phyloP scores from a whole-genome alignment of 2,329 filamentous ascomycete species.

The Phoma sp. region DNA sequence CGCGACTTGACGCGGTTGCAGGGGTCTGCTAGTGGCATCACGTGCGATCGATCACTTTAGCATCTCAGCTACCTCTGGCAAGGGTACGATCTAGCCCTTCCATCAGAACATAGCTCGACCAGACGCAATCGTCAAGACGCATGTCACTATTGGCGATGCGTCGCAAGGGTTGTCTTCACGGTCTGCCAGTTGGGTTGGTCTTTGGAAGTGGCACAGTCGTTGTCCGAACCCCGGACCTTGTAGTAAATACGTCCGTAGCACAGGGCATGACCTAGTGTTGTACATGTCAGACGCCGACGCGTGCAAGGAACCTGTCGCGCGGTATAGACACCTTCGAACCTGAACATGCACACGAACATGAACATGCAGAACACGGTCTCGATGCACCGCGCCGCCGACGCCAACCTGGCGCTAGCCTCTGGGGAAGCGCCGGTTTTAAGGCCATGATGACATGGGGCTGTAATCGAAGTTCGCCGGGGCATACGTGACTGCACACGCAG shows the following conservation, averaged over 20 bases:
- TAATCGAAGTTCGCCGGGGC: neutral
- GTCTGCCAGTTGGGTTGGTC: neutral
- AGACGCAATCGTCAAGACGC: neutral
- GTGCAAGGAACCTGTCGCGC: neutral
- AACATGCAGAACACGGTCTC: neutral
- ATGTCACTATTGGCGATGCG: neutral
- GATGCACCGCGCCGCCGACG: neutral
- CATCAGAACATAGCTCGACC: neutral
- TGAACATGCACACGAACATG: neutral
- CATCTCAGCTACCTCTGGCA: neutral
- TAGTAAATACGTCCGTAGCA: neutral
- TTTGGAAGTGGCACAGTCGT: neutral
- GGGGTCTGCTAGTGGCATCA: conserved; percentile 21
- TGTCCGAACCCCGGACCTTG: neutral
- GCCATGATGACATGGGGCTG: conserved; percentile 14
- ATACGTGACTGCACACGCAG: conserved; percentile 11
- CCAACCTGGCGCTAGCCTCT: conserved; percentile 5
- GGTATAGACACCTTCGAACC: neutral
- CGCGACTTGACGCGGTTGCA: conserved; percentile 28
- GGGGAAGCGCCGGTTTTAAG: conserved; percentile 14
- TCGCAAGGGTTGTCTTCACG: neutral
- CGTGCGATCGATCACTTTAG: conserved; percentile 13
- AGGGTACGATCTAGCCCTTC: neutral
- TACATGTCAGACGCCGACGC: too few species aligned
- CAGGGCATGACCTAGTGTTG: too few species aligned